phyloP scores from a whole-genome alignment of 2,329 filamentous ascomycete species.

The Chaetomium globosum region DNA sequence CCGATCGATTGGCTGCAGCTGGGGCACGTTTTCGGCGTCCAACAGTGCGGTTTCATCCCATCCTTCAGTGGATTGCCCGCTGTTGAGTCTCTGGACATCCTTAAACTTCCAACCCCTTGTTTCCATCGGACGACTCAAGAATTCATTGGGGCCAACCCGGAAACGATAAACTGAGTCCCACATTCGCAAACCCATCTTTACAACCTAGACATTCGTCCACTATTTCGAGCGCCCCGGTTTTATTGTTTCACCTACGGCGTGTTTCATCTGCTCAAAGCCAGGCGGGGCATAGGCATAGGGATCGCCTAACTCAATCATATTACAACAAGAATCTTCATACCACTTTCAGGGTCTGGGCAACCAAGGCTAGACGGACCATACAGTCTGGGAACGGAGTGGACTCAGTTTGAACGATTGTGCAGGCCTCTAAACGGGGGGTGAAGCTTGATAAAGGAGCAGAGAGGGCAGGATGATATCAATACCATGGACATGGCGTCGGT shows the following conservation, averaged over 20 bases:
- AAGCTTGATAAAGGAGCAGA: background rate
- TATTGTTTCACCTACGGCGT: background rate
- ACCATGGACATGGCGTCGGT: constrained; percentile 34
- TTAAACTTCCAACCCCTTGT: background rate
- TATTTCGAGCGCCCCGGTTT: background rate
- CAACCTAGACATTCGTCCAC: background rate
- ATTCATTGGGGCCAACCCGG: background rate
- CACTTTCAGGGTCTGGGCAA: background rate
- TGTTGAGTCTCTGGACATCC: background rate
- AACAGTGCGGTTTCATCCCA: constrained; percentile 4
- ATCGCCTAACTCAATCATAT: background rate
- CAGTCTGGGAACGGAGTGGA: background rate
- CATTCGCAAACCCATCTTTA: background rate
- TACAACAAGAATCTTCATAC: background rate
- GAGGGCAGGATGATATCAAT: constrained; percentile 8
- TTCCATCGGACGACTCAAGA: background rate
- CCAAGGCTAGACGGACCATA: background rate
- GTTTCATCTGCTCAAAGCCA: background rate
- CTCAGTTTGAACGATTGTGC: background rate
- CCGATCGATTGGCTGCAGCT: constrained; percentile 4
- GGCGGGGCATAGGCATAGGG: no score
- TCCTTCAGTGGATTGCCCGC: constrained; percentile 1
- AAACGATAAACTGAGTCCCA: background rate
- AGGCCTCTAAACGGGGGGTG: background rate
- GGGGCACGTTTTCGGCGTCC: background rate